A percentile compares a stretch with the other conserved stretches of the same genome.
phyloP scores from a whole-genome alignment of 768 basidiomycete genomes.

The Suillus clintonianus region DNA sequence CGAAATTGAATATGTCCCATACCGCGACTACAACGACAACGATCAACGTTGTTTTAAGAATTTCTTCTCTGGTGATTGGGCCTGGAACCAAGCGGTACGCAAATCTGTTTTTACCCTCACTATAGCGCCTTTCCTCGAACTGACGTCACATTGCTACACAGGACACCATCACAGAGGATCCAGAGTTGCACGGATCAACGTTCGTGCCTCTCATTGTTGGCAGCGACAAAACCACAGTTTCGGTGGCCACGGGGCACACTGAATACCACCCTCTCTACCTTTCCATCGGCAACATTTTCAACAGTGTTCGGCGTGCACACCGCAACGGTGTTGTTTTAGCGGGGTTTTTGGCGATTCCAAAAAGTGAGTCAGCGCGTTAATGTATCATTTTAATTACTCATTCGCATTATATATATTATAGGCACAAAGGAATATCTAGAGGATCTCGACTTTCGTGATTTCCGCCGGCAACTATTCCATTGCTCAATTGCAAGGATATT shows the following conservation, averaged over 20 bases:
- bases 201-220: too few relatives aligned
- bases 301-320: too few relatives aligned
- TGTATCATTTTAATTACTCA: too few relatives aligned
- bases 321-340: too few relatives aligned
- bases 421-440: constrained; percentile 15
- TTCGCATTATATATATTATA: too few relatives aligned
- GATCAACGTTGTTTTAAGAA: constrained; percentile 11
- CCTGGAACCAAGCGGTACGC: constrained; percentile 34
- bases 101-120: too few relatives aligned
- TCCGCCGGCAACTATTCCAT: constrained; percentile 29
- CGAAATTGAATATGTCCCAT: constrained; percentile 22
- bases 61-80: constrained; percentile 31
- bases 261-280: too few relatives aligned
- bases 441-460: constrained; percentile 25
- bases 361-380: too few relatives aligned
- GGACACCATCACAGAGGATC: constrained; percentile 12
- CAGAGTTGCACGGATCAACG: constrained; percentile 24
- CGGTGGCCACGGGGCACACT: too few relatives aligned
- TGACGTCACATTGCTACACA: background rate
- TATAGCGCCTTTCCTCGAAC: background rate
- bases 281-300: too few relatives aligned
- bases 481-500: constrained; percentile 28
- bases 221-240: too few relatives aligned
- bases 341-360: too few relatives aligned
- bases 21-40: constrained; percentile 12